Conservation (phyloP, 805 yeast species). For the Candida quercuum region DNA sequence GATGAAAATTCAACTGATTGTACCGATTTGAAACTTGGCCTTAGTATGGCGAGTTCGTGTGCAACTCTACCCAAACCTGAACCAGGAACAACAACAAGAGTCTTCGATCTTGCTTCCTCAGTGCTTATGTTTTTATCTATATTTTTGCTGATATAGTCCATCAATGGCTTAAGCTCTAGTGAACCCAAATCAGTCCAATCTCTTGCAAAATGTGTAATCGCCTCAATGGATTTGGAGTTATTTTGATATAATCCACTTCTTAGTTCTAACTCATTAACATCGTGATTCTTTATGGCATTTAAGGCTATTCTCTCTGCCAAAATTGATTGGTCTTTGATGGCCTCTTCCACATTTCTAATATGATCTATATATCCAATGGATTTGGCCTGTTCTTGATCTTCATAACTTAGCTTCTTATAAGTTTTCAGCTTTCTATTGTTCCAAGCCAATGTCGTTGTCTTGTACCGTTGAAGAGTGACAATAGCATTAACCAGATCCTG, state of each 20-base stretch:
- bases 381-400: constrained; percentile 51
- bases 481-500: constrained; percentile 33
- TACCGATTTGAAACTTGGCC: constrained; percentile 41
- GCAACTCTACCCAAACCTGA: constrained; percentile 82
- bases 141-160: constrained; percentile 43
- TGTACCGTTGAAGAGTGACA: constrained; percentile 41
- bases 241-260: constrained; percentile 21
- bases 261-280: constrained; percentile 40
- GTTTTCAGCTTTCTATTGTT: constrained; percentile 40
- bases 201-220: constrained; percentile 69
- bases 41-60: constrained; percentile 43
- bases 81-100: constrained; percentile 75
- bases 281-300: constrained; percentile 28
- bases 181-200: constrained; percentile 63
- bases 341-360: constrained; percentile 41
- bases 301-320: constrained; percentile 42
- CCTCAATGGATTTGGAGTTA: constrained; percentile 52
- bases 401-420: constrained; percentile 43
- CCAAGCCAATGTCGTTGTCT: constrained; percentile 32
- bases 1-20: constrained; percentile 75
- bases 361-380: constrained; percentile 51
- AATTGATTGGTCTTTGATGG: constrained; percentile 41
- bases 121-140: constrained; percentile 27
- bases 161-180: constrained; percentile 47
- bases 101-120: constrained; percentile 26